phyloP scores from a whole-genome alignment of 768 basidiomycete genomes.

The Termitomyces titanicus region DNA sequence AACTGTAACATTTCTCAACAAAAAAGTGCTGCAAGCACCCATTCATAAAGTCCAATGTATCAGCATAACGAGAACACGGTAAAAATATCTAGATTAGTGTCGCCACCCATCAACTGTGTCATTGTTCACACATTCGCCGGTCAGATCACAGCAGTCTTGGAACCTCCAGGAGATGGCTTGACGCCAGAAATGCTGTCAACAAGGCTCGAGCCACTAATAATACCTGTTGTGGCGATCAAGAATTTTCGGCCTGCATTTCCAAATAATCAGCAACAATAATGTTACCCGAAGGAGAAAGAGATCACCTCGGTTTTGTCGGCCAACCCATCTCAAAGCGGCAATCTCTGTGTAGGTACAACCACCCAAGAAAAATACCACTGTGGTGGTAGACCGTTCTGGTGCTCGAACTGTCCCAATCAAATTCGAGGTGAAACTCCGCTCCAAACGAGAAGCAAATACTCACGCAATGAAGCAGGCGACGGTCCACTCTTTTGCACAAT shows the following conservation, averaged over 20 bases:
- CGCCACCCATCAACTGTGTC: neutral
- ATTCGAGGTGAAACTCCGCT: neutral
- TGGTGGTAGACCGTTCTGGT: conserved; percentile 68
- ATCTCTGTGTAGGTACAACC: conserved; percentile 98
- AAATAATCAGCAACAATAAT: conserved; percentile 8
- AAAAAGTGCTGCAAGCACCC: conserved; percentile 14
- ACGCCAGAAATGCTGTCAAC: conserved; percentile 62
- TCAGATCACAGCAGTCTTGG: conserved; percentile 44
- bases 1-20: neutral
- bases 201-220: conserved; percentile 75
- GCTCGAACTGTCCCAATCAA: conserved; percentile 35
- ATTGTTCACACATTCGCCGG: neutral
- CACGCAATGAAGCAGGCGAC: conserved; percentile 28
- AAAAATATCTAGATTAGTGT: neutral
- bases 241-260: conserved; percentile 68
- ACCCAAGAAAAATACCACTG: conserved; percentile 94
- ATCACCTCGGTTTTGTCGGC: conserved; percentile 76
- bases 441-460: conserved; percentile 8
- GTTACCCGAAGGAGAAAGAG: conserved; percentile 17
- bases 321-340: conserved; percentile 90
- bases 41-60: conserved; percentile 25
- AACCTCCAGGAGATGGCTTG: conserved; percentile 24
- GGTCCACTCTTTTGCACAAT: conserved; percentile 46
- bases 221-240: conserved; percentile 88
- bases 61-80: conserved; percentile 11